Evolutionary conservation across 495 filamentous ascomycete species (phyloP), one percentile per base, ranked within the genome.

Genomic region (Talaromyces trachyspermus): DNA sequence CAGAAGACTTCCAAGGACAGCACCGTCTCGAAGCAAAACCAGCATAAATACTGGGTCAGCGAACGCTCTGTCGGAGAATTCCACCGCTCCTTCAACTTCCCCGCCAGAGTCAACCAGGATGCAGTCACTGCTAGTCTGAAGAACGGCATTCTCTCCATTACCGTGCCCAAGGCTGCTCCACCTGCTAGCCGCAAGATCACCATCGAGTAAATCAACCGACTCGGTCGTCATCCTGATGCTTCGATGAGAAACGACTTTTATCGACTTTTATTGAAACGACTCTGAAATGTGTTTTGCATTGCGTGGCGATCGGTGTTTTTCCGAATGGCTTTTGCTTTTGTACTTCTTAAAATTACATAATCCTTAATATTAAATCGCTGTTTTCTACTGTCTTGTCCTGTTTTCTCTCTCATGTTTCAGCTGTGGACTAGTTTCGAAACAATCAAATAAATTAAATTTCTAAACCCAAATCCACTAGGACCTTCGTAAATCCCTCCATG

Each of bases 51-150:
- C 74, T 95, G 88, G 89, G 77, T 88, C 47, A 76, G 72, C 41
- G 91, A 97, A 75, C 86, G 91, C 62, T 80, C 72, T 5, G 65
- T 89, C 43, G 91, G 90, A 58, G 75, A 85, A 52, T 98, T 96
- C 78, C 74, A 79, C 43, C 82, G 90, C 55, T 73, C 69, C 48
- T 95, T 98, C 75, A 75, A 60, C 53, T 95, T 98, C 78, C 83
- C 89, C 0, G 62, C 57, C 18, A 75, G 77, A 25, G 79, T 95
- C 42, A 81, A 95, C 63, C 81, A 87, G 56, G 86, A 96, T 35
- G 64, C 53, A 9, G 90, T 95, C 55, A 82, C 73, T 62, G 91
- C 91, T 32, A 77, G 61, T 45, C 63, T 92, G 57, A 84, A 86
- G 69, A 80, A 92, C 57, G 88, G 88, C 24, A 79, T 95, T 55